phyloP scores from a whole-genome alignment of 805 yeast genomes.

The Yamadazyma akitaensis region DNA sequence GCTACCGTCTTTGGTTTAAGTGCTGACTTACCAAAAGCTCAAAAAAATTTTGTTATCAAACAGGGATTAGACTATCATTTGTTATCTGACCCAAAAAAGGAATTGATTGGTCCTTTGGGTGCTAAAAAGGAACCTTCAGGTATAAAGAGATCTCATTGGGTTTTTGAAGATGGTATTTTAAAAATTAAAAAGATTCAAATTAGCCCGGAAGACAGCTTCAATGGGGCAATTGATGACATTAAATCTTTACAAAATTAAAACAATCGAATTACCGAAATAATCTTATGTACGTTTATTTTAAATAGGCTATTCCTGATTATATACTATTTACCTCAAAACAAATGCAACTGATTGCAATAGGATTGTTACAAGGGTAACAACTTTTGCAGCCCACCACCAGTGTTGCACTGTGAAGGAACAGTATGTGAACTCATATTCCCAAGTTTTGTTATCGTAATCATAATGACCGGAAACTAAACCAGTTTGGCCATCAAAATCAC shows the following conservation, averaged over 20 bases:
- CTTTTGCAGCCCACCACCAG: conserved; percentile 91
- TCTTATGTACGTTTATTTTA: background rate
- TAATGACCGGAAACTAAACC: conserved; percentile 80
- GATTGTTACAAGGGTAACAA: conserved; percentile 32
- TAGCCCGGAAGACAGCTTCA: conserved; percentile 52
- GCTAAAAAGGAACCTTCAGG: conserved; percentile 80
- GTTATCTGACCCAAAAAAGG: conserved; percentile 70
- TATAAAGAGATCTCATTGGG: conserved; percentile 86
- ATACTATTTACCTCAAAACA: conserved; percentile 4
- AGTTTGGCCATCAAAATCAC: conserved; percentile 86
- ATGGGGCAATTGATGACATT: conserved; percentile 57
- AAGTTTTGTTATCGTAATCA: conserved; percentile 35
- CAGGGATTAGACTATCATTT: conserved; percentile 71
- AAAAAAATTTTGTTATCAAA: conserved; percentile 69
- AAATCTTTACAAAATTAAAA: conserved; percentile 21
- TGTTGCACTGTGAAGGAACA: conserved; percentile 89
- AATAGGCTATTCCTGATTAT: background rate
- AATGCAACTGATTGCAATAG: conserved; percentile 25
- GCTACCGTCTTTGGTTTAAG: conserved; percentile 76
- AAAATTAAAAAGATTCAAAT: conserved; percentile 50
- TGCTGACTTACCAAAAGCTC: conserved; percentile 78
- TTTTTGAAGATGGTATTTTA: conserved; percentile 75
- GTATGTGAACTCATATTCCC: conserved; percentile 68
- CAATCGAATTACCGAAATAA: background rate
- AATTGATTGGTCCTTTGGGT: conserved; percentile 70